Base-by-base conservation (phyloP, 2,329 filamentous ascomycete genomes). In the Dactylellina parvicollis region DNA sequence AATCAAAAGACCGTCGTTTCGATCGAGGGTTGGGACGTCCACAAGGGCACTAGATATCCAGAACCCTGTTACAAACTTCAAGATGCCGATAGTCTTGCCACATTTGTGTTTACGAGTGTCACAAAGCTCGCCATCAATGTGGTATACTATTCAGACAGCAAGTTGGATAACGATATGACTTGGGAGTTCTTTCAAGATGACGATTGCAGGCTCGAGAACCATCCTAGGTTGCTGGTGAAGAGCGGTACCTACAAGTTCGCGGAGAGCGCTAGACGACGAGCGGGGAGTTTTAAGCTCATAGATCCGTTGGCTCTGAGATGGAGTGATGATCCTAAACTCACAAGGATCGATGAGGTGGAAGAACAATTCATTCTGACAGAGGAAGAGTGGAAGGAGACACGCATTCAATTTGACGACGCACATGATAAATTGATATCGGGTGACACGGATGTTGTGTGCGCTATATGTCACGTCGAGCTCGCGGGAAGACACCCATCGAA, bases 101-200 rank as follows among this genome's bases (percentile, higher is more conserved):
- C 34, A 1, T 64, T 38, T 18, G 28, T 24, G 3, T 72, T 64
- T 36, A n/a, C 24, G 8, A 50, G 59, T 20, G 44, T 64, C n/a
- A 34, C 18, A 22, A 32, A 26, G 8, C 14, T 72, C 5, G 66
- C 49, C 7, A 16, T 72, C 8, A 60, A 64, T 28, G 36, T 49
- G 1, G 20, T 3, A 4, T 54, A 57, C 34, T 72, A 65, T 7
- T 22, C 14, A 1, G 59, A 72, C 7, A 30, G 1, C 3, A n/a
- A 44, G 10, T 36, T 65, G 8, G 47, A 65, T 14, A 18, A 44
- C 1, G 16, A 46, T 1, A 34, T 59, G 1, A 60, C 24, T 14
- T 71, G 52, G 30, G 57, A 71, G 40, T 64, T 71, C 7, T 71
- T 62, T 18, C 66, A 62, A 30, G 59, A 72, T 44, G 52, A 59